phyloP scores from a whole-genome alignment of 495 filamentous ascomycete species.

The Xylaria telfairii region DNA sequence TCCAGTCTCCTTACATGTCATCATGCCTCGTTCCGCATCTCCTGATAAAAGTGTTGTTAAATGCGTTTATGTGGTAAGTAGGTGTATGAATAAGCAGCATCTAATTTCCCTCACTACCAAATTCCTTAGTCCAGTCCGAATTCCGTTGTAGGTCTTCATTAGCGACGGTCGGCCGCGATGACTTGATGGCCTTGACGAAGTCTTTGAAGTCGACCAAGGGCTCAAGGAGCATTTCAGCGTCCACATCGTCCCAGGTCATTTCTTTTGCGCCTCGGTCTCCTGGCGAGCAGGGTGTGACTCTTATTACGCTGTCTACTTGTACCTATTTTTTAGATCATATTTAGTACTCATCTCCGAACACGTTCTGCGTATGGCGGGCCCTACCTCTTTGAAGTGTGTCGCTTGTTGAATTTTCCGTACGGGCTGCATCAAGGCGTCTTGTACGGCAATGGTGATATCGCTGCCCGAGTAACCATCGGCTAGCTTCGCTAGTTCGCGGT shows the following conservation, averaged over 20 bases:
- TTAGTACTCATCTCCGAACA: conserved; percentile 9
- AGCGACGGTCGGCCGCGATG: conserved; percentile 87
- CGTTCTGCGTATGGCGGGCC: conserved; percentile 16
- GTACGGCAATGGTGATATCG: conserved; percentile 95
- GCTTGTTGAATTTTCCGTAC: conserved; percentile 97
- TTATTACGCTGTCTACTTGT: conserved; percentile 70
- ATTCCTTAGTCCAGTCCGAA: conserved; percentile 94
- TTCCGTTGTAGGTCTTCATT: conserved; percentile 80
- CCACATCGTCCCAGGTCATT: conserved; percentile 91
- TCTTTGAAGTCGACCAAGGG: conserved; percentile 88
- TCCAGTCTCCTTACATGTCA: neutral
- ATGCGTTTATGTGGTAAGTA: conserved; percentile 10
- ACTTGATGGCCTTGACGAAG: conserved; percentile 90
- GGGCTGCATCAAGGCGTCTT: conserved; percentile 97
- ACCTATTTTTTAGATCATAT: conserved; percentile 57
- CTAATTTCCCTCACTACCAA: conserved; percentile 86
- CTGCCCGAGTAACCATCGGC: conserved; percentile 94
- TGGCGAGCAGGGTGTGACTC: conserved; percentile 91
- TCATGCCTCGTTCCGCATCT: neutral
- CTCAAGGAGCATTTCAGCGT: conserved; percentile 82
- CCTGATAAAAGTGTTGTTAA: conserved; percentile 1
- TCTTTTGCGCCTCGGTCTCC: conserved; percentile 84
- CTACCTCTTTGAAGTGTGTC: conserved; percentile 96
- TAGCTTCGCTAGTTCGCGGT: conserved; percentile 74
- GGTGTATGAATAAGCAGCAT: neutral